These are phyloP conservation scores for Xylaria acuta DNA, from an alignment of 495 filamentous ascomycete genomes.

Conservation along the genomic window DNA sequence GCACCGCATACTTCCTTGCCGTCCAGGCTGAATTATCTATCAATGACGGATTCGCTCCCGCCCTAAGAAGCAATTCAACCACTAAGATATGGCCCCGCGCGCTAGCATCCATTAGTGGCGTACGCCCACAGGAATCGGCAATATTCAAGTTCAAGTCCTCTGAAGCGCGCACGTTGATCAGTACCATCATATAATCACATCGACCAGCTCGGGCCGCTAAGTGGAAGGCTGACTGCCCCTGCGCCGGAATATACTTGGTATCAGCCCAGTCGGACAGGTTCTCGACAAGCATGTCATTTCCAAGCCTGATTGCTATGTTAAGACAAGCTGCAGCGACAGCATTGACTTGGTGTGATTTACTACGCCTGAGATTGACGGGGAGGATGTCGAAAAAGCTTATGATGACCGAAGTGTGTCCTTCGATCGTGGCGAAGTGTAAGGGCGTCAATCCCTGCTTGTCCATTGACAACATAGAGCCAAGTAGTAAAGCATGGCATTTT, in stretches of 20 bases:
- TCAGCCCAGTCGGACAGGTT: conserved; percentile 38
- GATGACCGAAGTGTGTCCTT: conserved; percentile 9
- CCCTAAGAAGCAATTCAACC: conserved; percentile 61
- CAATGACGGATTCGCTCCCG: conserved; percentile 62
- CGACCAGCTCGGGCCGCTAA: conserved; percentile 74
- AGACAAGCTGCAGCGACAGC: not conserved
- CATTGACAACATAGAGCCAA: not conserved
- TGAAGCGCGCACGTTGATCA: conserved; percentile 64
- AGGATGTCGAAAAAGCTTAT: not conserved
- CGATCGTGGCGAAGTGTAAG: not conserved
- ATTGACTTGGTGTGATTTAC: not conserved
- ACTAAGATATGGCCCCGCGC: conserved; percentile 69
- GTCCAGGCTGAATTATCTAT: conserved; percentile 79
- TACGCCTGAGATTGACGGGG: not conserved
- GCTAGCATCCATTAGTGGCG: conserved; percentile 75
- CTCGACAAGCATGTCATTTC: conserved; percentile 4
- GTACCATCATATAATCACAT: conserved; percentile 62
- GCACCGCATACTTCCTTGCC: conserved; percentile 74
- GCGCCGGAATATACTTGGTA: conserved; percentile 69
- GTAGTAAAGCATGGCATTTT: not conserved
- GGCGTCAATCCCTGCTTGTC: conserved; percentile 6
- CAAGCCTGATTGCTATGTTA: not conserved
- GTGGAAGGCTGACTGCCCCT: conserved; percentile 77
- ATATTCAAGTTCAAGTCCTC: conserved; percentile 63
- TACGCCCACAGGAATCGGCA: conserved; percentile 59